Conservation (phyloP, 164 flowering plant species). For the Dillenia turbinata region DNA sequence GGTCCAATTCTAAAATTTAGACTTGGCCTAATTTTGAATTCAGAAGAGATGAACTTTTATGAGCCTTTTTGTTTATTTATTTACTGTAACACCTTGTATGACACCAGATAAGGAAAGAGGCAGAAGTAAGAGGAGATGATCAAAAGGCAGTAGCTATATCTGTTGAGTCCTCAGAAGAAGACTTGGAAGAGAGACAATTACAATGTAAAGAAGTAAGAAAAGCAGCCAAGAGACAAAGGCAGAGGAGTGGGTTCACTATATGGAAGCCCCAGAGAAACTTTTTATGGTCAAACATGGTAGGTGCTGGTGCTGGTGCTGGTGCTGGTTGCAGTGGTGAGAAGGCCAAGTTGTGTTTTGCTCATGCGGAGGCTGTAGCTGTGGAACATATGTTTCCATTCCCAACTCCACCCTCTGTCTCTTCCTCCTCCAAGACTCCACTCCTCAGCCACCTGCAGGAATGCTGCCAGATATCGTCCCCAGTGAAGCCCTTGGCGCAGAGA, state of each 20-base stretch:
- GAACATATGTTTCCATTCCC: slow-evolving; percentile 3
- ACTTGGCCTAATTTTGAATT: no score
- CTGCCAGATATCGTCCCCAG: slow-evolving; percentile 8
- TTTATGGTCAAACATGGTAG: slow-evolving; percentile 42
- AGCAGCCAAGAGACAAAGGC: slow-evolving; percentile 51
- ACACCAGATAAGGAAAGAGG: slow-evolving; percentile 1
- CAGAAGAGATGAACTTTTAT: no score
- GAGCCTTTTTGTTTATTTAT: no score
- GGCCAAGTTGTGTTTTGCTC: no score
- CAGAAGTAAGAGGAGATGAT: slow-evolving; percentile 11
- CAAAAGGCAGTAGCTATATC: background rate
- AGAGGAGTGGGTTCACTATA: slow-evolving; percentile 72
- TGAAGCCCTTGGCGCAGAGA: slow-evolving; percentile 27
- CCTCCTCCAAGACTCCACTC: slow-evolving; percentile 17
- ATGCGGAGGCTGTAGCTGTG: no score
- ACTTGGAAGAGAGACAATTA: no score
- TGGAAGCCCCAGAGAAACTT: slow-evolving; percentile 64
- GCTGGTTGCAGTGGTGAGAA: background rate
- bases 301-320: slow-evolving; percentile 9
- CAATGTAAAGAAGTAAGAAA: slow-evolving; percentile 21
- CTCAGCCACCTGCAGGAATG: background rate
- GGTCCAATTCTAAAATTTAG: no score
- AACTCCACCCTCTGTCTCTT: slow-evolving; percentile 27
- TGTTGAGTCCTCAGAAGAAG: background rate
- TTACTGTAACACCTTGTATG: background rate